Evolutionary conservation across 768 basidiomycete genomes (phyloP), one percentile per base, ranked within the genome.

Genomic region (Boletellus emodensis): DNA sequence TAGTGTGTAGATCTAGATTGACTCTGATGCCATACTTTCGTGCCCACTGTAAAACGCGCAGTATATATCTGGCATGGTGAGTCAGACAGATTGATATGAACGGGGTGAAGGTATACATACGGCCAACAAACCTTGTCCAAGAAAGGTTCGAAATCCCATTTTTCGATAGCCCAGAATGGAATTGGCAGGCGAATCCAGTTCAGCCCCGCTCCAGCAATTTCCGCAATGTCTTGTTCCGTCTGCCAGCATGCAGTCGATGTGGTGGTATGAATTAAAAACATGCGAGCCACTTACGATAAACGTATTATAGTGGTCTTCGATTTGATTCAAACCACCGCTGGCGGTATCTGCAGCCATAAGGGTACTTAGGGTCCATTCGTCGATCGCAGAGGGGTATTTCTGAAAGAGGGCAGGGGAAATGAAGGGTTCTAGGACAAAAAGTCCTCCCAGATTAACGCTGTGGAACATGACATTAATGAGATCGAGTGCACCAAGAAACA

Each of bases 1-100:
- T 74, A 4, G 87, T 77, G 64, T 90, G 88, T 32, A 91, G 68
- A 70, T 94, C 93, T 12, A 94, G 71, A 60, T 81, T 81, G 47
- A 94, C 81, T 26, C 92, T 78, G n/a, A 94, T 57, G 1, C 92
- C 92, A 64, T 94, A 94, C 68, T 96, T 94, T 44, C 92, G 76
- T 13, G 83, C 84, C 93, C 93, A 96, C 3, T 74, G 76, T 35
- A 94, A 71, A 22, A 86, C 77, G 38, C 82, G 82, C 17, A 90
- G 70, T 67, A 90, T 81, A 69, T 93, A 92, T 54, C 81, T 84
- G 56, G 34, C 22, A 33, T 46, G 26, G 42, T 22, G 1, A 22
- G 49, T 58, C 22, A 55, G 38, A 18, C 18, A 22, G 33, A 43
- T 12, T 7, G 22, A 35, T 54, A 24, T 51, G 51, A 30, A 46